Base-by-base conservation (phyloP, 805 yeast species). In the Danielia reshetovae region DNA sequence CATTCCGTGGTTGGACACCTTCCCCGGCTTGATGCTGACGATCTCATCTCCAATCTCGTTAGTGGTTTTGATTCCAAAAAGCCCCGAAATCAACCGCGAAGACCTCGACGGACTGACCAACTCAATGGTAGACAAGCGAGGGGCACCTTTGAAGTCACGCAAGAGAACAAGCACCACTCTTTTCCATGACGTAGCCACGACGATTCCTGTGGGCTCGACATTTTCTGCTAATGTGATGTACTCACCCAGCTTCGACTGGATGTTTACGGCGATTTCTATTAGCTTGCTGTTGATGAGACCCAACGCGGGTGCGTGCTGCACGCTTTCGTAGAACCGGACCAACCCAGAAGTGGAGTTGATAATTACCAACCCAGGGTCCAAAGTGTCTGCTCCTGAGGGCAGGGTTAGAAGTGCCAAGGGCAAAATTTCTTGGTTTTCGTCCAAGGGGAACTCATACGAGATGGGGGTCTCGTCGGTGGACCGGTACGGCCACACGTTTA, bases 151-250 rank as follows among this genome's bases (percentile, higher is more conserved):
- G 30, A 75, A 66, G 55, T 87, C 93, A 41, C 82, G 73, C 21
- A 88, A 61, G 0, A 80, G 65, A 2, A 86, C 51, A 27, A 85
- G 63, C 5, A 81, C 54, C 27, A 81, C 75, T 40, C 89, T 67
- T 16, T 86, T 86, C 41, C 74, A 62, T 3, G 84, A 75, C 0
- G 96, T 86, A 6, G 87, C 74, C 7, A 82, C 51, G 0, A 81
- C 66, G 4, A 86, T 65, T 2, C 96, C 96, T 1, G 83, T 77
- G 0, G 93, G 89, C 43, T 79, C 86, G 8, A 81, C 68, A 40
- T 74, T 74, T 35, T 77, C 75, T 1, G 81, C 71, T 24, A 68
- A 48, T 1, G 77, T 73, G 12, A 87, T 63, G 19, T 55, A 52
- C 52, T 89, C 97, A n/a, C 65, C 64, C 32, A 47, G 56, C 3